Conservation (phyloP, 2,329 filamentous ascomycete species). For the Beauveria bassiana region DNA sequence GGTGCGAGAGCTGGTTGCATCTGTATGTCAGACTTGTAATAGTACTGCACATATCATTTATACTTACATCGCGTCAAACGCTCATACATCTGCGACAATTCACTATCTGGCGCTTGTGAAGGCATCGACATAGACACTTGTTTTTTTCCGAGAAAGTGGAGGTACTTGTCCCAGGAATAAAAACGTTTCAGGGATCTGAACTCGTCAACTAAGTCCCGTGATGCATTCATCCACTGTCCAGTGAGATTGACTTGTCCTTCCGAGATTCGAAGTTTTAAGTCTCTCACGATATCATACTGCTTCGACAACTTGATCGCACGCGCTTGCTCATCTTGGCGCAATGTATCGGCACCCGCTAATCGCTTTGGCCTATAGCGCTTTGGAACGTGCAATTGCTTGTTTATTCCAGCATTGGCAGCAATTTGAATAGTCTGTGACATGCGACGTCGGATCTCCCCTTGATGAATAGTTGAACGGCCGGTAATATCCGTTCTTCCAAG, state of each 20-base stretch:
- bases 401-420: neutral
- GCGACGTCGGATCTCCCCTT: neutral
- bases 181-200: conserved; percentile 57
- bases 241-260: conserved; percentile 37
- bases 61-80: conserved; percentile 46
- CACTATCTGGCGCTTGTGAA: conserved; percentile 27
- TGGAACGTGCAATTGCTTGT: conserved; percentile 19
- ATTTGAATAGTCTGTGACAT: neutral
- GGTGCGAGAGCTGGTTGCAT: conserved; percentile 25
- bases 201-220: conserved; percentile 52
- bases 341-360: conserved; percentile 36
- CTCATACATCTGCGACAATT: conserved; percentile 48
- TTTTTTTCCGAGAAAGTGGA: conserved; percentile 44
- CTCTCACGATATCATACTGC: conserved; percentile 37
- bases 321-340: conserved; percentile 36
- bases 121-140: conserved; percentile 16
- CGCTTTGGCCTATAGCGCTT: conserved; percentile 38
- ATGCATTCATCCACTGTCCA: conserved; percentile 49
- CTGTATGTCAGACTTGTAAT: neutral
- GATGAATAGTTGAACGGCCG: neutral
- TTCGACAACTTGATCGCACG: conserved; percentile 30
- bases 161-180: conserved; percentile 59
- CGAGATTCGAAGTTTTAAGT: conserved; percentile 34
- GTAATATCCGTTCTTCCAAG: neutral
- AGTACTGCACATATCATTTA: neutral